These are phyloP conservation scores for Pinus taeda DNA, from an alignment of 75 land plant species.

Conservation along the genomic window DNA sequence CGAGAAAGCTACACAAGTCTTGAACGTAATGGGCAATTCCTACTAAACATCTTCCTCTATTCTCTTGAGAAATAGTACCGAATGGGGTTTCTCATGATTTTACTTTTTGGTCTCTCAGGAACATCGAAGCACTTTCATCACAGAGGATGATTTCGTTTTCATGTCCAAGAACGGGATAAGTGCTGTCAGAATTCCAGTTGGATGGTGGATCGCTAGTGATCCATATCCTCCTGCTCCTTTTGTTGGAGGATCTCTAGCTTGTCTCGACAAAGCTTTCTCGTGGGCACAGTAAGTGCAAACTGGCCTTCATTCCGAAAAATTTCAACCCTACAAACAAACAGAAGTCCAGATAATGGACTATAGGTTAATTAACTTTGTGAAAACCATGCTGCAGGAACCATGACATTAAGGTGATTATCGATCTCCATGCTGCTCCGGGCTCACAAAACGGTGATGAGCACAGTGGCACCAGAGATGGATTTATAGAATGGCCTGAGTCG, in stretches of 20 bases:
- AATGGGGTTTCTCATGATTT: no score
- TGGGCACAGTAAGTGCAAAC: conserved; percentile 21
- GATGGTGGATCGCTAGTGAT: conserved; percentile 36
- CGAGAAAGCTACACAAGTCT: no score
- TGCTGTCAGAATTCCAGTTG: conserved; percentile 29
- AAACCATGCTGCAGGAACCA: conserved; percentile 30
- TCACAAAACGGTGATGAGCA: conserved; percentile 46
- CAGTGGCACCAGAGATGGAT: conserved; percentile 38
- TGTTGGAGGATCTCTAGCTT: conserved; percentile 24
- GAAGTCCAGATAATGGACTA: no score
- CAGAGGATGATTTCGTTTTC: no score
- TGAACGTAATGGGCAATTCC: no score
- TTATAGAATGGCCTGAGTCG: conserved; percentile 25
- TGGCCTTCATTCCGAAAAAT: no score
- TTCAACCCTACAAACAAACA: no score
- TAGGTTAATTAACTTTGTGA: no score
- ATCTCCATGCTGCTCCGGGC: conserved; percentile 42
- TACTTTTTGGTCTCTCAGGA: conserved; percentile 1
- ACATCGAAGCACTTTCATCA: neutral
- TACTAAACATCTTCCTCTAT: no score
- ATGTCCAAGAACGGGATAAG: no score
- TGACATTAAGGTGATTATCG: conserved; percentile 59
- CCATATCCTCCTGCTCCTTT: conserved; percentile 25
- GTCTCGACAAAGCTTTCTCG: conserved; percentile 23
- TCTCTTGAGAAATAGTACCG: no score